Evolutionary conservation across 768 basidiomycete genomes (phyloP), one percentile per base, ranked within the genome.

Genomic region (Strobilomyces echinocephalus): DNA sequence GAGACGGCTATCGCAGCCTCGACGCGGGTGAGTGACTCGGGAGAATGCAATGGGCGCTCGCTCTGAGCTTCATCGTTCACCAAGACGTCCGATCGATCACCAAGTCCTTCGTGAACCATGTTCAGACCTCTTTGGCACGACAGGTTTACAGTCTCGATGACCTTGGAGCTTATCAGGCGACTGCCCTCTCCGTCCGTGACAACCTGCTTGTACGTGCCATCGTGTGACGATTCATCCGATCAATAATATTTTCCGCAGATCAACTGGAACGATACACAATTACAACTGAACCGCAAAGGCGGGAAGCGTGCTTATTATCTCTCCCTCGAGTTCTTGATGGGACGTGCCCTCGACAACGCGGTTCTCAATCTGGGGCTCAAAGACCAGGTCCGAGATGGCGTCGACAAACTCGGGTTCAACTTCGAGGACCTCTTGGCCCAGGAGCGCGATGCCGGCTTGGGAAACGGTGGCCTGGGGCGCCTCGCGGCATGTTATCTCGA

Each of bases 401-500:
- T 91, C 49, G 64, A 82, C 24, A 75, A 82, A 55, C 88, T 99
- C 56, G 95, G 97, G 2, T 99, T 97, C 74, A 83, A 76, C 66
- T 79, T 95, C 57, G 92, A 94, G 69, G 92, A 95, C 62, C 72
- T 95, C 42, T 74, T 97, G 48, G 88, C 87, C 43, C 76, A 87
- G 63, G 95, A 98, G 69, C 85, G 95, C 46, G 97, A 99, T 64
- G 94, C 95, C 1, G 95, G 83, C 8, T 79, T 97, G 11, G 97
- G 95, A 6, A 97, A 97, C 68, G 95, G 95, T 59, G 95, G 95
- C 53, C 80, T 97, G 9, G 95, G 97, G 0, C 89, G 95, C 30
- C 82, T 99, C 42, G 97, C 97, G 1, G 95, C 97, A 1, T 99
- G 97, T 74, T 99, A 97, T 68, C 83, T 97, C 49, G 95, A 97